Conservation (phyloP, 805 yeast species). For the Wickerhamomyces sydowiorum region DNA sequence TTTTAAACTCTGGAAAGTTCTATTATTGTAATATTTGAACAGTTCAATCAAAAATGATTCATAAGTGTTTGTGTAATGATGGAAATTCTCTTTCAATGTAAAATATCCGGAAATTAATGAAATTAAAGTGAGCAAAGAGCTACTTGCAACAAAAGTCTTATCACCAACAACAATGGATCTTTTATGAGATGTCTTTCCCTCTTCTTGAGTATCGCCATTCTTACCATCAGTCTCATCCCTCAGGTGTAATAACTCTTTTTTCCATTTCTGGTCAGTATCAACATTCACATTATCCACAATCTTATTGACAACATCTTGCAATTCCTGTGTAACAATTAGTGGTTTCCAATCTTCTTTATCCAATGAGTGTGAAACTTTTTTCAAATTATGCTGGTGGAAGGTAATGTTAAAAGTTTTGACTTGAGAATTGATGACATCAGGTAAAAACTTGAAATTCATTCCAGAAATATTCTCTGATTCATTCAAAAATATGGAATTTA, state of each 20-base stretch:
- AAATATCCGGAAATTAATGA: constrained; percentile 44
- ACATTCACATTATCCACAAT: constrained; percentile 41
- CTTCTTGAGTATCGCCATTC: constrained; percentile 4
- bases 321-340: constrained; percentile 40
- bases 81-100: constrained; percentile 51
- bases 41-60: constrained; percentile 39
- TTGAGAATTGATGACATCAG: constrained; percentile 64
- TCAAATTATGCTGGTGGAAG: constrained; percentile 47
- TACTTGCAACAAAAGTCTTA: constrained; percentile 52
- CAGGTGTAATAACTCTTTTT: constrained; percentile 24
- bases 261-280: constrained; percentile 46
- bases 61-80: constrained; percentile 32
- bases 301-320: constrained; percentile 46
- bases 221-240: constrained; percentile 9
- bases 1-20: constrained; percentile 25
- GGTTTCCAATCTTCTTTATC: constrained; percentile 82
- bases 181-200: constrained; percentile 24
- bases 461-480: constrained; percentile 86
- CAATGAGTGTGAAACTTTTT: constrained; percentile 39
- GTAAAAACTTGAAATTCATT: constrained; percentile 46
- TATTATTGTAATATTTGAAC: constrained; percentile 46
- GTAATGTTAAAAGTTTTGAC: constrained; percentile 51
- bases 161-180: constrained; percentile 44
- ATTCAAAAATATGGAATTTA: constrained; percentile 62
- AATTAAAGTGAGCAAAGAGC: constrained; percentile 37